Percentiles rank a stretch among this genome's conserved stretches.
These are phyloP conservation scores for Leucoagaricus sp. DNA, from an alignment of 1,284 basidiomycete genomes.

Conservation along the genomic window DNA sequence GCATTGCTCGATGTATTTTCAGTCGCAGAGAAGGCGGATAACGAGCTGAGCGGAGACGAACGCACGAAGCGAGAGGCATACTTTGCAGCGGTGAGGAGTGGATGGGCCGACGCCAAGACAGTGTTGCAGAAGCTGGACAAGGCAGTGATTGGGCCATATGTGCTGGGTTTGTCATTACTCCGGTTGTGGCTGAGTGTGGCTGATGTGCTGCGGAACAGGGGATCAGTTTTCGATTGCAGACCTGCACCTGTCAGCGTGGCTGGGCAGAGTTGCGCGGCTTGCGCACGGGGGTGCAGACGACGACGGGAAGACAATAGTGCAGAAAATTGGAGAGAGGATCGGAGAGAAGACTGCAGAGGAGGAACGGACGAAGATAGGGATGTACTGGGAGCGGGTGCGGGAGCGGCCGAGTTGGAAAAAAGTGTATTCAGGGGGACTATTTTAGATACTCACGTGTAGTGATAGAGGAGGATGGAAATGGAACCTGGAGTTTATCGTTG, in stretches of 20 bases:
- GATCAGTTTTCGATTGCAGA: conserved; percentile 82
- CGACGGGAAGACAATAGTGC: conserved; percentile 48
- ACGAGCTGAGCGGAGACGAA: conserved; percentile 49
- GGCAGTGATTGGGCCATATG: conserved; percentile 70
- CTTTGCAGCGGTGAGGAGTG: conserved; percentile 38
- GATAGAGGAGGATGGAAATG: neutral
- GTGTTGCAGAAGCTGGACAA: conserved; percentile 45
- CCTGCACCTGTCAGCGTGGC: conserved; percentile 79
- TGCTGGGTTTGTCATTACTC: conserved; percentile 55
- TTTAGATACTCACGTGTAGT: conserved; percentile 29
- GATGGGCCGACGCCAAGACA: conserved; percentile 36
- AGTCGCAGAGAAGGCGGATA: conserved; percentile 43
- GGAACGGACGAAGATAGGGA: conserved; percentile 44
- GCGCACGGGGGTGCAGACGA: conserved; percentile 52
- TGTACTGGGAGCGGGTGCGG: conserved; percentile 70
- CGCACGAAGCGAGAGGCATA: conserved; percentile 53
- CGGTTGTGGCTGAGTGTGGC: conserved; percentile 20
- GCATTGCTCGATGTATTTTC: conserved; percentile 46
- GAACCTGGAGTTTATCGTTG: conserved; percentile 2
- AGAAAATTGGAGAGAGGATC: conserved; percentile 52
- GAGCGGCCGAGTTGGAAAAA: conserved; percentile 70
- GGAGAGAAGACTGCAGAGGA: conserved; percentile 42
- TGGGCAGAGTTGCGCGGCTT: conserved; percentile 62
- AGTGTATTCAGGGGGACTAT: conserved; percentile 54
- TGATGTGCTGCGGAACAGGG: conserved; percentile 43